These are phyloP conservation scores for Penicillium simplicissimum DNA, from an alignment of 495 filamentous ascomycete species.

Conservation along the genomic window DNA sequence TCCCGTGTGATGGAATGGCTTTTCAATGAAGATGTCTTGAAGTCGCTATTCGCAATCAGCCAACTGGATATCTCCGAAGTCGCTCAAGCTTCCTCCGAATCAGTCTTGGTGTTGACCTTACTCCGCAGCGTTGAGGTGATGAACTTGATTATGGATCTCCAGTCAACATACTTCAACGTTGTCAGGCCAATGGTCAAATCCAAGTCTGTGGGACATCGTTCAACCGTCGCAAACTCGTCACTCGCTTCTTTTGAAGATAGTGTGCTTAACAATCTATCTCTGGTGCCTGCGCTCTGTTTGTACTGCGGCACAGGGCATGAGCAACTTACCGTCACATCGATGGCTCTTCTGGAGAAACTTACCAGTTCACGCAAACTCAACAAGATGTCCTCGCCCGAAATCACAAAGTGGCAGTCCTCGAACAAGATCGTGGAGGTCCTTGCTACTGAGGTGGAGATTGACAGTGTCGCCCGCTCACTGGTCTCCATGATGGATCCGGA, in stretches of 20 bases:
- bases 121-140: constrained; percentile 77
- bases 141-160: constrained; percentile 75
- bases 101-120: constrained; percentile 72
- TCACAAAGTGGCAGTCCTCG: constrained; percentile 54
- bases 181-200: constrained; percentile 73
- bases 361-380: constrained; percentile 76
- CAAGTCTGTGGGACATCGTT: constrained; percentile 45
- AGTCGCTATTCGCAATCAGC: constrained; percentile 71
- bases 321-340: constrained; percentile 70
- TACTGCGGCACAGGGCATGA: constrained; percentile 81
- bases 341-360: constrained; percentile 81
- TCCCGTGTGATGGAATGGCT: constrained; percentile 94
- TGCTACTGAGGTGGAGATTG: constrained; percentile 67
- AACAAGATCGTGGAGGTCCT: constrained; percentile 82
- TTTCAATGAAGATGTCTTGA: constrained; percentile 87
- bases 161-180: constrained; percentile 87
- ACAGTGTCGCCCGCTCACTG: constrained; percentile 67
- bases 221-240: constrained; percentile 64
- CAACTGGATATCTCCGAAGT: constrained; percentile 71
- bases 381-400: constrained; percentile 47
- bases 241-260: constrained; percentile 90
- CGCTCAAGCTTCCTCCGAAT: constrained; percentile 63
- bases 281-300: constrained; percentile 76
- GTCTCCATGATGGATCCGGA: constrained; percentile 62
- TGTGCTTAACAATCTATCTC: constrained; percentile 71